These are phyloP conservation scores for Cymbidium sinense DNA, from an alignment of 106 monocot genomes.

Conservation along the genomic window DNA sequence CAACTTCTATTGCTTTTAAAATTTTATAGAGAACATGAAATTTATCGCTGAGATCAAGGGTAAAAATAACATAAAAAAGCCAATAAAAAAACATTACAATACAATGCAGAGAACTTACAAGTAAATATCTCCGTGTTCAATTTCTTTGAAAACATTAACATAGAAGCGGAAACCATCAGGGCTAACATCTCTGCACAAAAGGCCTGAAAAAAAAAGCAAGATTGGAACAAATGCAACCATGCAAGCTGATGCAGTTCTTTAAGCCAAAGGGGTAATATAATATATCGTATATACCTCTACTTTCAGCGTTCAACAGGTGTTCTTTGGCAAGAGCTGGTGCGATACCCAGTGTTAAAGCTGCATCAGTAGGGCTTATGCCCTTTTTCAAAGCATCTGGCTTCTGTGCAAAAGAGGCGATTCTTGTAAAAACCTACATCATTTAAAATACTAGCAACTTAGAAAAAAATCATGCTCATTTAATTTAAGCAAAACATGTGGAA, in stretches of 20 bases:
- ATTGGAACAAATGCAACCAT: not conserved
- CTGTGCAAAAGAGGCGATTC: slow-evolving; percentile 60
- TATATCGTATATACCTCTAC: slow-evolving; percentile 47
- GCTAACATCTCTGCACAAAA: slow-evolving; percentile 89
- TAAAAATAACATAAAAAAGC: not conserved
- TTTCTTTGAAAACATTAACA: slow-evolving; percentile 75
- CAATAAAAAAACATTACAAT: not conserved
- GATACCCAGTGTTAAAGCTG: slow-evolving; percentile 76
- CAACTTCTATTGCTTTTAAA: not conserved
- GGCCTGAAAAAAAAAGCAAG: slow-evolving; percentile 35
- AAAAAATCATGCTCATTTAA: not conserved
- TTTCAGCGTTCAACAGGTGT: slow-evolving; percentile 81
- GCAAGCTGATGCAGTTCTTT: not conserved
- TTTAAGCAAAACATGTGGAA: not conserved
- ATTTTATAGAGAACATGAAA: not conserved
- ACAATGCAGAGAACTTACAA: slow-evolving; percentile 30
- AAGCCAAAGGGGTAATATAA: not conserved
- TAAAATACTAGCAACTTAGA: not conserved
- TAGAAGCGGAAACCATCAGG: slow-evolving; percentile 96
- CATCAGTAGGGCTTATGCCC: slow-evolving; percentile 88
- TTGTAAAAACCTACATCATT: slow-evolving; percentile 63
- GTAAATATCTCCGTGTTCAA: slow-evolving; percentile 57
- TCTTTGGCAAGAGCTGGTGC: slow-evolving; percentile 95
- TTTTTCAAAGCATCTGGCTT: slow-evolving; percentile 65
- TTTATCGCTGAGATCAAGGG: not conserved